Evolutionary conservation across 2,329 filamentous ascomycete genomes (phyloP).

Genomic region (Aspergillus ibericus): DNA sequence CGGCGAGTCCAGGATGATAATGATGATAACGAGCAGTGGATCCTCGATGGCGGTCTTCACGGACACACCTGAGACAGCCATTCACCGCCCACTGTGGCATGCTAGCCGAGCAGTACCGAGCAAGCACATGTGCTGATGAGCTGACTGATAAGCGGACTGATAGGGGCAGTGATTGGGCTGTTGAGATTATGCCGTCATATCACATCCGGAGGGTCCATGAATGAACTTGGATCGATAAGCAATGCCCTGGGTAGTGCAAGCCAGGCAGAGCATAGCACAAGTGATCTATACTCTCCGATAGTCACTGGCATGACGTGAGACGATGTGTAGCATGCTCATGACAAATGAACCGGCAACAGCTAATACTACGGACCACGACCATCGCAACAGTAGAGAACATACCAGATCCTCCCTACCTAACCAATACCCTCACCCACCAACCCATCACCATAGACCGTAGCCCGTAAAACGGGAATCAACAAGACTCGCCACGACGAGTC

Average conservation of each 20-base stretch:
- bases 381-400: too few species aligned
- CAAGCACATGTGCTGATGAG: not conserved
- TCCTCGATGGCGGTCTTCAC: constrained; percentile 46
- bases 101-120: not conserved
- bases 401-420: too few species aligned
- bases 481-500: not conserved
- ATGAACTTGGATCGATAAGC: not conserved
- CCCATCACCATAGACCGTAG: too few species aligned
- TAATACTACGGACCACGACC: too few species aligned
- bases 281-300: not conserved
- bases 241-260: not conserved
- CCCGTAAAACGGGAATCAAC: too few species aligned
- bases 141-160: not conserved
- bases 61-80: constrained; percentile 27
- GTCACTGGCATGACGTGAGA: not conserved
- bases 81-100: not conserved
- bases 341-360: too few species aligned
- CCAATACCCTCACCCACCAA: too few species aligned
- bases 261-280: not conserved
- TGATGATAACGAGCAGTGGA: constrained; percentile 51
- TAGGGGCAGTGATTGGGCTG: not conserved
- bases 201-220: not conserved
- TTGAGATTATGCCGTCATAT: not conserved
- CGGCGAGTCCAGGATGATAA: constrained; percentile 49
- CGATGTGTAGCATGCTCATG: too few species aligned